A percentile compares a stretch with the other conserved stretches of the same genome.
Evolutionary conservation across 176 grass and related monocot genomes (phyloP).

Genomic region (Dactylis glomerata): DNA sequence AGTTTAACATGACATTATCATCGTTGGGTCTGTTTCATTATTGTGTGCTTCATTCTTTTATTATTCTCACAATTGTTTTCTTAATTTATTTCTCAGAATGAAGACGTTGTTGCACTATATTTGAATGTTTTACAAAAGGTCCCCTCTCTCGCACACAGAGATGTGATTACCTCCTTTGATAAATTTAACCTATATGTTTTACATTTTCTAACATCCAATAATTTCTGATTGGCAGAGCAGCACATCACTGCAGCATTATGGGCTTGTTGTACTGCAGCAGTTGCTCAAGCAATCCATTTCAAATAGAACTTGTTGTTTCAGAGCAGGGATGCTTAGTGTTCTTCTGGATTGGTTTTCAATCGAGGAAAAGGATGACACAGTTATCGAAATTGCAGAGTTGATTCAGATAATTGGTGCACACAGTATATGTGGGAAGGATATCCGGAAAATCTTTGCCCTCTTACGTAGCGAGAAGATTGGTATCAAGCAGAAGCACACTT

Average conservation of each 20-base stretch:
- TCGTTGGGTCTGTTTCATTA: slow-evolving; percentile 16
- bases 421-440: slow-evolving; percentile 78
- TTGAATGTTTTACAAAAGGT: slow-evolving; percentile 75
- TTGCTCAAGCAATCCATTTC: slow-evolving; percentile 70
- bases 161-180: background rate
- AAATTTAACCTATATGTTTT: slow-evolving; percentile 8
- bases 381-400: slow-evolving; percentile 51
- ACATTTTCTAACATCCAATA: slow-evolving; percentile 19
- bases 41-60: background rate
- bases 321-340: slow-evolving; percentile 61
- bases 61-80: slow-evolving; percentile 28
- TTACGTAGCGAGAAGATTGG: slow-evolving; percentile 47
- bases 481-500: slow-evolving; percentile 47
- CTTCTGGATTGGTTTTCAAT: slow-evolving; percentile 76
- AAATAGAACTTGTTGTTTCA: slow-evolving; percentile 77
- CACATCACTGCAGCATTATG: slow-evolving; percentile 61
- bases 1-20: background rate
- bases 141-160: background rate
- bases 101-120: slow-evolving; percentile 70
- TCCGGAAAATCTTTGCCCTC: slow-evolving; percentile 72
- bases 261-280: slow-evolving; percentile 59
- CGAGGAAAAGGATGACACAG: slow-evolving; percentile 53
- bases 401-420: slow-evolving; percentile 78
- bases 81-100: slow-evolving; percentile 56
- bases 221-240: slow-evolving; percentile 61